Evolutionary conservation across 1,284 basidiomycete species (phyloP).

Genomic region (Cryptococcus jaspeensis): DNA sequence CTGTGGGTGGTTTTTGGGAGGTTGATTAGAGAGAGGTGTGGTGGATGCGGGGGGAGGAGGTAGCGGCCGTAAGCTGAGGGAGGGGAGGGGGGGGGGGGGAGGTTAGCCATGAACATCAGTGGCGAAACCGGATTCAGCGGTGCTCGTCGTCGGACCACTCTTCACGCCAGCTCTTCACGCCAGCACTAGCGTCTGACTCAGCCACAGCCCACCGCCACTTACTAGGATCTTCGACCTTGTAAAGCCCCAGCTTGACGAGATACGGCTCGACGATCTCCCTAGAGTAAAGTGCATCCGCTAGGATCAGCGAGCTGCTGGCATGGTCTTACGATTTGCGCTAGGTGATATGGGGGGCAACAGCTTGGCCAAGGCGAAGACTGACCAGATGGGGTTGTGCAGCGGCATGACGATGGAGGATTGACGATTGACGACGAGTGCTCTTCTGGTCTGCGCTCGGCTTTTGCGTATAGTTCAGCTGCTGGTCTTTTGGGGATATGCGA

Average conservation of each 20-base stretch:
- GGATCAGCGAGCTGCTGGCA: slow-evolving; percentile 1
- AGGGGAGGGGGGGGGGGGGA: neutral
- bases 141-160: too few relatives aligned
- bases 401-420: slow-evolving; percentile 5
- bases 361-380: too few relatives aligned
- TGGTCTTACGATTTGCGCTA: neutral
- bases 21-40: slow-evolving; percentile 36
- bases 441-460: too few relatives aligned
- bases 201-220: slow-evolving; percentile 12
- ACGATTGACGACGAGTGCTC: too few relatives aligned
- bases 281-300: neutral
- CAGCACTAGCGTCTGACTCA: too few relatives aligned
- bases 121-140: too few relatives aligned
- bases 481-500: too few relatives aligned
- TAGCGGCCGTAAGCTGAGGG: slow-evolving; percentile 47
- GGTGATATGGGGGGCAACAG: too few relatives aligned
- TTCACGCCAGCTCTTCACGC: too few relatives aligned
- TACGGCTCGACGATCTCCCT: slow-evolving; percentile 50
- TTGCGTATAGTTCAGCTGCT: too few relatives aligned
- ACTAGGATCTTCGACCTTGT: slow-evolving; percentile 47
- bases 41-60: slow-evolving; percentile 38
- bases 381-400: slow-evolving; percentile 14
- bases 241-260: slow-evolving; percentile 32
- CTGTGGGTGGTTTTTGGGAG: slow-evolving; percentile 34
- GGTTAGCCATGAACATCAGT: neutral